Base-by-base conservation (phyloP, 2,329 filamentous ascomycete species). In the Exutisphaerella laricina region DNA sequence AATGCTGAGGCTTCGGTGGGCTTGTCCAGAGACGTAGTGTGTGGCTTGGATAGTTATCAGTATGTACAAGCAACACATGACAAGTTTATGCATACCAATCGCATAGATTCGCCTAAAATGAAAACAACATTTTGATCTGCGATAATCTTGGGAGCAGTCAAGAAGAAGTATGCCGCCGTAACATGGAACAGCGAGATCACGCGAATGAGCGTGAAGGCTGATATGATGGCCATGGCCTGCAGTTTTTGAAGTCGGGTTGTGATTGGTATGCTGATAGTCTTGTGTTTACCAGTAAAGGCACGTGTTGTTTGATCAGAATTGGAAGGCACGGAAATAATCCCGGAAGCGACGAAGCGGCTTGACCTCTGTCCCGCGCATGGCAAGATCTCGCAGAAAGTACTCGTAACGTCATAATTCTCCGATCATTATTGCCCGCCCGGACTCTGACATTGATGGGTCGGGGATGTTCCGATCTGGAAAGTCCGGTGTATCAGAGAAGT, bases 171-270 rank as follows among this genome's bases (percentile, higher is more conserved):
- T 57, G 82, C 88, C 36, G 92, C 72, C 4, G 85, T 86, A 52
- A 95, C 67, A 68, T 95, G 86, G 70, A 92, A 88, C 62, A 94
- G 77, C 55, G 84, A 85, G 55, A 95, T 71, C 39, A 80, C 82
- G 56, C 85, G 84, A 57, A 96, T 83, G 64, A 95, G 82, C 6
- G 83, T 86, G 60, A 78, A 84, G 48, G 82, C 81, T 2, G 86
- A 88, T 59, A 96, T 76, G 63, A 94, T 72, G 22, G 80, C 84
- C 89, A 96, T 96, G 17, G 31, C 53, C 40, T n/a, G n/a, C n/a
- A n/a, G n/a, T n/a, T n/a, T n/a, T n/a, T n/a, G n/a, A n/a, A n/a
- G n/a, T n/a, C n/a, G n/a, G n/a, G n/a, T n/a, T n/a, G n/a, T n/a
- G n/a, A n/a, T n/a, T n/a, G n/a, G n/a, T n/a, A n/a, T n/a, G n/a